Evolutionary conservation across 2,329 filamentous ascomycete species (phyloP).

Genomic region (Teratosphaeria nubilosa): DNA sequence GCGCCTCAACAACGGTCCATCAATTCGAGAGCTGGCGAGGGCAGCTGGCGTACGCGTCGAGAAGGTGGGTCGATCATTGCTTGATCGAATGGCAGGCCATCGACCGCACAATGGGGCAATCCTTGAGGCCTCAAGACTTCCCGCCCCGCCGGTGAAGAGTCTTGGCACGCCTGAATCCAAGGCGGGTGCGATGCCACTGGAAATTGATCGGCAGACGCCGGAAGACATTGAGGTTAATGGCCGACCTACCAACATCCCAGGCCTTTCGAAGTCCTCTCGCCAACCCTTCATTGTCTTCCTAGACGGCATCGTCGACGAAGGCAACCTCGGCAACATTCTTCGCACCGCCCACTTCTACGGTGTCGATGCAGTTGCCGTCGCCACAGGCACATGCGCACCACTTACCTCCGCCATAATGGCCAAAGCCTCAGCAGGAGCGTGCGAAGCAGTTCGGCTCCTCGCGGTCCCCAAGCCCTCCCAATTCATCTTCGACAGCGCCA

Average conservation of each 20-base stretch:
- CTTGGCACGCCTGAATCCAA: constrained; percentile 36
- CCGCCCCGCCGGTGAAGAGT: constrained; percentile 37
- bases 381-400: constrained; percentile 59
- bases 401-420: constrained; percentile 68
- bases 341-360: constrained; percentile 87
- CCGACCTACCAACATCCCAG: constrained; percentile 43
- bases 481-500: constrained; percentile 60
- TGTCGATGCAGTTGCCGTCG: constrained; percentile 70
- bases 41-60: constrained; percentile 44
- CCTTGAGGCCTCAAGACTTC: constrained; percentile 76
- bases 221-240: constrained; percentile 72
- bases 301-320: constrained; percentile 67
- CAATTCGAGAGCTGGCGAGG: constrained; percentile 12
- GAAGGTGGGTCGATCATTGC: constrained; percentile 28
- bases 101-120: constrained; percentile 86
- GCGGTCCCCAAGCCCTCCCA: constrained; percentile 54
- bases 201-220: constrained; percentile 50
- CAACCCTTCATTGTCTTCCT: constrained; percentile 65
- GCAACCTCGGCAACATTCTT: constrained; percentile 82
- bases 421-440: constrained; percentile 81
- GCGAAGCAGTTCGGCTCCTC: constrained; percentile 69
- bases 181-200: constrained; percentile 38
- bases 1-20: neutral
- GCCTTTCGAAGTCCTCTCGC: constrained; percentile 41
- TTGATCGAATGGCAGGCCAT: constrained; percentile 74